Percentiles rank a stretch among this genome's conserved stretches.
phyloP scores from a whole-genome alignment of 345 rosid species.

The Toxicodendron radicans region DNA sequence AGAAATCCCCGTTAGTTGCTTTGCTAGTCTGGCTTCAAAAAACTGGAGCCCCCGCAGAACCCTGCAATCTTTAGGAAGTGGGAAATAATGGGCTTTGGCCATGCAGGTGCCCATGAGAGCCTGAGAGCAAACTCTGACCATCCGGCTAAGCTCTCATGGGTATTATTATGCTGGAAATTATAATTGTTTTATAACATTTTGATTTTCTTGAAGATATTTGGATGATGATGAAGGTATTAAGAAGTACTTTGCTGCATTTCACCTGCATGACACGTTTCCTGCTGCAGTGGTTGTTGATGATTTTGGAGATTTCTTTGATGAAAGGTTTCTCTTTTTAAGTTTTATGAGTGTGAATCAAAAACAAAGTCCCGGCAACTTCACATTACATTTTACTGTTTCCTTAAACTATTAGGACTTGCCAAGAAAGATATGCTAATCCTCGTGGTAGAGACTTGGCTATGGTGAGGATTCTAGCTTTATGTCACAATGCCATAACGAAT shows the following conservation, averaged over 20 bases:
- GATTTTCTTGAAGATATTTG: conserved; percentile 51
- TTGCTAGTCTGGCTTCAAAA: too few species aligned
- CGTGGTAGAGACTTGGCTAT: conserved; percentile 85
- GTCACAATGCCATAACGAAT: conserved; percentile 59
- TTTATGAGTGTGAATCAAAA: background rate
- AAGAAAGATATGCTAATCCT: conserved; percentile 55
- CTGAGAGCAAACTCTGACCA: too few species aligned
- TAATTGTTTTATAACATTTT: background rate
- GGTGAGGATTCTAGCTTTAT: conserved; percentile 72
- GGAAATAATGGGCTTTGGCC: too few species aligned
- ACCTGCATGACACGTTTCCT: conserved; percentile 56
- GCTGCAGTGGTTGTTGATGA: conserved; percentile 69
- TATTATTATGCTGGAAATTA: background rate
- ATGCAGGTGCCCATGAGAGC: too few species aligned
- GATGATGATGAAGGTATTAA: conserved; percentile 74
- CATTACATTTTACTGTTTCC: background rate
- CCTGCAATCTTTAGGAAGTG: too few species aligned
- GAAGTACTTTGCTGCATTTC: conserved; percentile 88
- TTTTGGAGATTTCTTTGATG: conserved; percentile 66
- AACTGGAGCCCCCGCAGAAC: too few species aligned
- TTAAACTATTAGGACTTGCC: conserved; percentile 43
- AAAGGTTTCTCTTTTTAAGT: conserved; percentile 38
- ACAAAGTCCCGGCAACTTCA: background rate
- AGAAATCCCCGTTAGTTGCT: too few species aligned
- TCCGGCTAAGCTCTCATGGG: too few species aligned